phyloP scores from a whole-genome alignment of 176 grass and related monocot genomes.

The Alloteropsis semialata region DNA sequence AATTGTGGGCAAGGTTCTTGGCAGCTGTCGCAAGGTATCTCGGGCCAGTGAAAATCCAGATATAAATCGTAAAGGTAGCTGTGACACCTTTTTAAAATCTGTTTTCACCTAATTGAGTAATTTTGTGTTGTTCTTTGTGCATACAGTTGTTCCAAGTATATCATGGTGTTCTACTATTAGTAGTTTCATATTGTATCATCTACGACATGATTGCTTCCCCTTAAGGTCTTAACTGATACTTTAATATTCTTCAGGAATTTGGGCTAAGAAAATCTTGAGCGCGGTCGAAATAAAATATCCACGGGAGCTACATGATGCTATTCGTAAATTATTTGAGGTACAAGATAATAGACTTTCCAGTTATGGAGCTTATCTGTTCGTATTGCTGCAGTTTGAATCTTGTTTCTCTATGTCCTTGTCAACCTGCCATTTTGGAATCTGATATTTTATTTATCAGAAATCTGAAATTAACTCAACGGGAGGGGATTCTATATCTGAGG shows the following conservation, averaged over 20 bases:
- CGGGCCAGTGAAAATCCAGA: slow-evolving; percentile 38
- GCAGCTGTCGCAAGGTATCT: slow-evolving; percentile 49
- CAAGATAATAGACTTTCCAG: not conserved
- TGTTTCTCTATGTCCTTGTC: slow-evolving; percentile 9
- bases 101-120: not conserved
- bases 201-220: not conserved
- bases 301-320: slow-evolving; percentile 58
- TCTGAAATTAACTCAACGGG: slow-evolving; percentile 44
- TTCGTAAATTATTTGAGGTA: slow-evolving; percentile 88
- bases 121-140: not conserved
- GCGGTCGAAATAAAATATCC: slow-evolving; percentile 58
- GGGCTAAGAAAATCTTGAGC: slow-evolving; percentile 66
- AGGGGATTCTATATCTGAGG: slow-evolving; percentile 42
- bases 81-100: not conserved
- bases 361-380: not conserved
- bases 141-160: not conserved
- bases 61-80: slow-evolving; percentile 50
- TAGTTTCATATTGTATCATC: slow-evolving; percentile 25
- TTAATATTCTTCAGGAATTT: slow-evolving; percentile 42
- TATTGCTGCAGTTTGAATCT: not conserved
- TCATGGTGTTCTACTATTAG: not conserved
- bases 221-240: not conserved
- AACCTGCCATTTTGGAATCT: not conserved
- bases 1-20: slow-evolving; percentile 61
- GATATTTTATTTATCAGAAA: slow-evolving; percentile 43